phyloP scores from a whole-genome alignment of 2,329 filamentous ascomycete genomes.

The Emergomyces orientalis region DNA sequence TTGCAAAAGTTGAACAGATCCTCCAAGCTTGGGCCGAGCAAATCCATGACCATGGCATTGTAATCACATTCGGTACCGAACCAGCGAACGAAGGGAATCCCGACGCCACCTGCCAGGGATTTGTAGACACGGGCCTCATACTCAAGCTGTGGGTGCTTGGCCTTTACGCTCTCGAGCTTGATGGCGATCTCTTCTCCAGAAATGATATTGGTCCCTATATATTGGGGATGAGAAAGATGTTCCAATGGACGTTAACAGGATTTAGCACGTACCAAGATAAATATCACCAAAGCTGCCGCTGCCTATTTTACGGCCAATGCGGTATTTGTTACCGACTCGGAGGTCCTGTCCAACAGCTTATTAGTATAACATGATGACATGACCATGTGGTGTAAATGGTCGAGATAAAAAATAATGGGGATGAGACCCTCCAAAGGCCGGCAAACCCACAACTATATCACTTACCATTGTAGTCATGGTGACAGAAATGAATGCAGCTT shows the following conservation, averaged over 20 bases:
- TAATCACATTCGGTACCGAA: constrained; percentile 99
- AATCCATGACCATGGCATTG: constrained; percentile 98
- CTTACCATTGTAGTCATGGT: constrained; percentile 57
- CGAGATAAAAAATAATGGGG: background rate
- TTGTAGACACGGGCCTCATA: constrained; percentile 92
- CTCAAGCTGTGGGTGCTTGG: constrained; percentile 97
- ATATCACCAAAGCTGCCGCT: constrained; percentile 97
- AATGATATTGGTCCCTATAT: constrained; percentile 90
- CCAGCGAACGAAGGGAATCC: constrained; percentile 98
- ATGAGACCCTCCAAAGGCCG: background rate
- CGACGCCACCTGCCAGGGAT: constrained; percentile 85
- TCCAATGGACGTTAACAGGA: constrained; percentile 16
- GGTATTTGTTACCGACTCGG: constrained; percentile 98
- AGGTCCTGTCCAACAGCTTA: constrained; percentile 60
- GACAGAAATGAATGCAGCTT: constrained; percentile 26
- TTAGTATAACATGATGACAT: background rate
- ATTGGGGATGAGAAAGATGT: constrained; percentile 7
- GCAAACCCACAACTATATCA: background rate
- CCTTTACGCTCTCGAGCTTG: constrained; percentile 98
- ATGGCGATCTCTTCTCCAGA: constrained; percentile 99
- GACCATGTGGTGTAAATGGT: constrained; percentile 6
- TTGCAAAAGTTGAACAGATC: constrained; percentile 99
- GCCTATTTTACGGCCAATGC: constrained; percentile 97
- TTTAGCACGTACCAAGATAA: constrained; percentile 60
- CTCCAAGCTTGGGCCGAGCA: constrained; percentile 89